Conservation (phyloP, 257 asterid species). For the Anisodus acutangulus region DNA sequence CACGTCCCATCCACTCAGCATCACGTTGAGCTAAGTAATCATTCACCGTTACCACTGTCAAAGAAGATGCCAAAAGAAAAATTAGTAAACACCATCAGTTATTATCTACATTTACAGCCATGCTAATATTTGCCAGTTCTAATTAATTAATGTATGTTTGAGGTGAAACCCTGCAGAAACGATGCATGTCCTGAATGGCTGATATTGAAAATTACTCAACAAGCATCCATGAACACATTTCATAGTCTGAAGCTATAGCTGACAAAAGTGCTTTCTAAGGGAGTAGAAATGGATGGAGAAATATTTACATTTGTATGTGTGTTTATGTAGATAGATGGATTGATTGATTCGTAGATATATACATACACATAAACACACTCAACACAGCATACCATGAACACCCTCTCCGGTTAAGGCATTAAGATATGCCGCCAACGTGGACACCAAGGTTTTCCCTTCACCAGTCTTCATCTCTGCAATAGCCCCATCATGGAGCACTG, state of each 20-base stretch:
- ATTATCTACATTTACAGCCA: constrained; percentile 26
- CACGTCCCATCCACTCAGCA: constrained; percentile 99
- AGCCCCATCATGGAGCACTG: constrained; percentile 98
- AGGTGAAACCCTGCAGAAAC: not conserved
- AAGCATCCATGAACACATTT: constrained; percentile 10
- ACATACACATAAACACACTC: constrained; percentile 15
- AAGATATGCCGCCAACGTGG: constrained; percentile 98
- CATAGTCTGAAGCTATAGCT: constrained; percentile 8
- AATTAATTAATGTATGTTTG: constrained; percentile 17
- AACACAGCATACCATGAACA: constrained; percentile 72
- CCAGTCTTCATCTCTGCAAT: constrained; percentile 99
- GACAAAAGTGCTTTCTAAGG: not conserved
- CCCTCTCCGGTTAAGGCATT: constrained; percentile 94
- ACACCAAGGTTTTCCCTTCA: constrained; percentile 97
- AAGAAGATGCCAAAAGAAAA: constrained; percentile 26
- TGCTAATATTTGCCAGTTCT: constrained; percentile 27
- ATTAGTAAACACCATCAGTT: constrained; percentile 27
- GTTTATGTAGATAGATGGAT: not conserved
- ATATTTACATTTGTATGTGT: not conserved
- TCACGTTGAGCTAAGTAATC: constrained; percentile 98
- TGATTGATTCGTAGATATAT: not conserved
- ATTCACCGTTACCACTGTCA: constrained; percentile 94
- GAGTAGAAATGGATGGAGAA: not conserved
- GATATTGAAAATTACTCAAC: not conserved
- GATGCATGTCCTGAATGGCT: not conserved